Percentiles rank a stretch among this genome's conserved stretches.
Conservation (phyloP, 805 yeast genomes). For the Yarrowia yakushimensis region DNA sequence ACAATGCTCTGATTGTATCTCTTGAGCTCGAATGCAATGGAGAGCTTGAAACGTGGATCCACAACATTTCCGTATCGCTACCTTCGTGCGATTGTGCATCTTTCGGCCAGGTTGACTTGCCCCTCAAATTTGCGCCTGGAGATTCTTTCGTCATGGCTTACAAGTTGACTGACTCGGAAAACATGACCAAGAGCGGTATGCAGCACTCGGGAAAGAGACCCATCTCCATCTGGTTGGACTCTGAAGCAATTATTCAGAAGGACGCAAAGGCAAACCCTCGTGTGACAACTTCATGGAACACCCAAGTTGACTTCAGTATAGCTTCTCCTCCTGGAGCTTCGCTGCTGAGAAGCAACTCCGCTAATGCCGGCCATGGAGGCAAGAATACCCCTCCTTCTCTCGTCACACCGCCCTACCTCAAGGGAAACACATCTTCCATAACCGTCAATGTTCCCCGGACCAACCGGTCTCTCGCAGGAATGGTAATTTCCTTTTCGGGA, state of each 20-base stretch:
- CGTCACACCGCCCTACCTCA: constrained; percentile 29
- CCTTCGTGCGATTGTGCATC: constrained; percentile 33
- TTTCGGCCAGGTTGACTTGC: constrained; percentile 32
- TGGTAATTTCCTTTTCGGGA: constrained; percentile 59
- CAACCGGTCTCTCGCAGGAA: constrained; percentile 32
- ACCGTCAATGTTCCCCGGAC: constrained; percentile 22
- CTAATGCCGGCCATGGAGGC: background rate
- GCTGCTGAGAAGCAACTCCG: background rate
- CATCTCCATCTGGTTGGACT: constrained; percentile 1
- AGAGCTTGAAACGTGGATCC: constrained; percentile 35
- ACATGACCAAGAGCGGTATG: constrained; percentile 7
- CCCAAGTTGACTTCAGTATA: constrained; percentile 18
- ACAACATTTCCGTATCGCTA: constrained; percentile 29
- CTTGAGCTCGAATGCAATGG: constrained; percentile 49
- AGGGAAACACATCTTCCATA: constrained; percentile 30
- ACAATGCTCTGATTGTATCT: constrained; percentile 46
- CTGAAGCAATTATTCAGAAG: background rate
- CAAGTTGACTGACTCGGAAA: constrained; percentile 27
- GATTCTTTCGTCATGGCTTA: constrained; percentile 37
- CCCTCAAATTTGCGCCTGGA: constrained; percentile 32
- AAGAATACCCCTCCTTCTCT: background rate
- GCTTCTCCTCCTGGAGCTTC: constrained; percentile 16
- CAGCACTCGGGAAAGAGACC: constrained; percentile 9
- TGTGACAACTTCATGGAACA: constrained; percentile 21
- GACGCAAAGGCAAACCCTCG: background rate